A percentile compares a stretch with the other conserved stretches of the same genome.
phyloP scores from a whole-genome alignment of 1,284 basidiomycete species.

The Abortiporus biennis region DNA sequence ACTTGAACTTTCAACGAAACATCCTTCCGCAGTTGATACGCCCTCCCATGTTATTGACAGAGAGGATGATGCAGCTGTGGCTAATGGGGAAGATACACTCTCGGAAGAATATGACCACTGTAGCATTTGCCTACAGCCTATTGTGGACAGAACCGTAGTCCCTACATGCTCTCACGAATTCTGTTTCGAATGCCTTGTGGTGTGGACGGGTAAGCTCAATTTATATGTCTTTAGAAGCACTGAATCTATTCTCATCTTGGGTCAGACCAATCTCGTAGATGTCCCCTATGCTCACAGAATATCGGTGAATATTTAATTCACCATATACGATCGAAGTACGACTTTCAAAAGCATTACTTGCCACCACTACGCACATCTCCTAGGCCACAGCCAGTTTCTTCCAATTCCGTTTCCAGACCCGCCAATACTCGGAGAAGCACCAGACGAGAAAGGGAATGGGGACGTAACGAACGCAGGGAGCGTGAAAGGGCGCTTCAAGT shows the following conservation, averaged over 20 bases:
- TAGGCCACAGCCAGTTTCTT: conserved; percentile 25
- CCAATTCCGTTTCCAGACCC: conserved; percentile 20
- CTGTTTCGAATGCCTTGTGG: conserved; percentile 81
- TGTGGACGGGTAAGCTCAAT: conserved; percentile 67
- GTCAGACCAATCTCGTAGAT: conserved; percentile 66
- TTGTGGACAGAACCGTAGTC: conserved; percentile 74
- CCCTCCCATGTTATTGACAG: conserved; percentile 6
- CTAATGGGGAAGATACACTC: conserved; percentile 9
- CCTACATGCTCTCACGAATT: conserved; percentile 84
- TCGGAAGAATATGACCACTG: conserved; percentile 36
- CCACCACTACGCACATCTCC: conserved; percentile 56
- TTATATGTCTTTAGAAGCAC: conserved; percentile 3
- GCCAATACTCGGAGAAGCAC: conserved; percentile 22
- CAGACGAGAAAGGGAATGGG: conserved; percentile 49
- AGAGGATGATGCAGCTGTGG: conserved; percentile 4
- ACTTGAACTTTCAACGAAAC: conserved; percentile 13
- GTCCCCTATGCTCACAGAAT: conserved; percentile 74
- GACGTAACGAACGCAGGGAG: conserved; percentile 33
- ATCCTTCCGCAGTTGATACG: too few relatives aligned
- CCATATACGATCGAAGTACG: conserved; percentile 66
- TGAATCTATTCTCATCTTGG: conserved; percentile 5
- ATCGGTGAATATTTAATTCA: conserved; percentile 80
- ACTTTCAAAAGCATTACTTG: conserved; percentile 78
- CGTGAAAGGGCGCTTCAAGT: conserved; percentile 44
- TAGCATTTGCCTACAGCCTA: conserved; percentile 71